Conservation (phyloP, 1,284 basidiomycete species). For the Ganoderma lucidum region DNA sequence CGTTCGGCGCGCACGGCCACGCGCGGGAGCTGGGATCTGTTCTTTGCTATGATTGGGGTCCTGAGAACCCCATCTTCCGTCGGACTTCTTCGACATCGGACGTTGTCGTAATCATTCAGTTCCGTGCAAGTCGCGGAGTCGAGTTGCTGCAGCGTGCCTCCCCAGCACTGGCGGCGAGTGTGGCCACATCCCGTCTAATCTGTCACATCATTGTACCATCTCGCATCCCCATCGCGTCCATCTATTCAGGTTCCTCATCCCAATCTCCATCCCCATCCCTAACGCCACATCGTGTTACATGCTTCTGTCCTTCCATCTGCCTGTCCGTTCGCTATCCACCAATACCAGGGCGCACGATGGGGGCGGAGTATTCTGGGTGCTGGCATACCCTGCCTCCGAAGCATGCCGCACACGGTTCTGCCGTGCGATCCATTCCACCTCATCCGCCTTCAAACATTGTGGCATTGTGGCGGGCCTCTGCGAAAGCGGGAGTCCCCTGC, state of each 20-base stretch:
- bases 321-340: conserved; percentile 3
- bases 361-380: not conserved
- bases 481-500: conserved; percentile 4
- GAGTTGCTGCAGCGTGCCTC: conserved; percentile 23
- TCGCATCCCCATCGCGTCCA: conserved; percentile 2
- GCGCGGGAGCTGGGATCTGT: conserved; percentile 18
- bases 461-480: conserved; percentile 3
- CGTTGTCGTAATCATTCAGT: conserved; percentile 30
- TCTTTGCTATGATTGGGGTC: conserved; percentile 19
- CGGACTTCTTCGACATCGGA: conserved; percentile 27
- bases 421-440: conserved; percentile 12
- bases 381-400: conserved; percentile 15
- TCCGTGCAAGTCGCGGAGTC: conserved; percentile 23
- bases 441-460: conserved; percentile 19
- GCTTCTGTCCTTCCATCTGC: conserved; percentile 5
- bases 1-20: not conserved
- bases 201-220: not conserved
- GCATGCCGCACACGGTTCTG: conserved; percentile 26
- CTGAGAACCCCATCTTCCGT: conserved; percentile 29
- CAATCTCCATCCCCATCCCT: conserved; percentile 9
- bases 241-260: conserved; percentile 13
- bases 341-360: conserved; percentile 24
- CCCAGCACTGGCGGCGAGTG: not conserved
- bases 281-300: not conserved
- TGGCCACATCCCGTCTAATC: conserved; percentile 12